Percentiles rank a stretch among this genome's conserved stretches.
Conservation (phyloP, 2,329 filamentous ascomycete genomes). For the Penicillium sp. region DNA sequence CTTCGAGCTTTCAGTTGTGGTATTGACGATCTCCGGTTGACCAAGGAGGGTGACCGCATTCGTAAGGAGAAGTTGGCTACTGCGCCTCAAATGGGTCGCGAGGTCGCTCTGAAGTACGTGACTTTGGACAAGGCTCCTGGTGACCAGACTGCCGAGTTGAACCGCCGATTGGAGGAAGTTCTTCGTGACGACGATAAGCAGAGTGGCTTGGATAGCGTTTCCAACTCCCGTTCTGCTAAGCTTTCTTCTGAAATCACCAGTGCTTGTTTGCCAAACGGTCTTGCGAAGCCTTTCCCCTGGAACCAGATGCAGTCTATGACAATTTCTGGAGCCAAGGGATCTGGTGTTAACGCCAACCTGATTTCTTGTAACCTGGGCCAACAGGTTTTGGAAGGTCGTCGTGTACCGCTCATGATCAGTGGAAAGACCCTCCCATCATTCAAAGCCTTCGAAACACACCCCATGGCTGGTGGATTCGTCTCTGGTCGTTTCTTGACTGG, state of each 20-base stretch:
- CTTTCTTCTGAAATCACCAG: slow-evolving; percentile 79
- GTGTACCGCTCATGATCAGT: slow-evolving; percentile 96
- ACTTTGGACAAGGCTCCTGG: slow-evolving; percentile 69
- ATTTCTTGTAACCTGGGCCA: slow-evolving; percentile 98
- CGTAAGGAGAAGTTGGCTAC: slow-evolving; percentile 69
- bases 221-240: slow-evolving; percentile 68
- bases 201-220: slow-evolving; percentile 82
- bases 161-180: slow-evolving; percentile 81
- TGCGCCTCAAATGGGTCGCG: slow-evolving; percentile 70
- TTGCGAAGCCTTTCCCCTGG: slow-evolving; percentile 89
- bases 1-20: slow-evolving; percentile 97
- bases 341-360: slow-evolving; percentile 88
- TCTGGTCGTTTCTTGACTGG: slow-evolving; percentile 97
- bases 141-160: slow-evolving; percentile 70
- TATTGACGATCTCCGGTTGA: slow-evolving; percentile 92
- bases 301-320: slow-evolving; percentile 99
- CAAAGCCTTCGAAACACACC: slow-evolving; percentile 83
- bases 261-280: slow-evolving; percentile 75
- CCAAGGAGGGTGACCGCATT: slow-evolving; percentile 71
- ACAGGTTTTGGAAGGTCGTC: slow-evolving; percentile 89
- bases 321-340: slow-evolving; percentile 91
- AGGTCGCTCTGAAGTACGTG: slow-evolving; percentile 85
- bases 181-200: slow-evolving; percentile 90
- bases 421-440: slow-evolving; percentile 96
- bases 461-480: slow-evolving; percentile 90